Evolutionary conservation across 1,139 yeast species (phyloP).

Genomic region (Groenewaldozyma auringiensis): DNA sequence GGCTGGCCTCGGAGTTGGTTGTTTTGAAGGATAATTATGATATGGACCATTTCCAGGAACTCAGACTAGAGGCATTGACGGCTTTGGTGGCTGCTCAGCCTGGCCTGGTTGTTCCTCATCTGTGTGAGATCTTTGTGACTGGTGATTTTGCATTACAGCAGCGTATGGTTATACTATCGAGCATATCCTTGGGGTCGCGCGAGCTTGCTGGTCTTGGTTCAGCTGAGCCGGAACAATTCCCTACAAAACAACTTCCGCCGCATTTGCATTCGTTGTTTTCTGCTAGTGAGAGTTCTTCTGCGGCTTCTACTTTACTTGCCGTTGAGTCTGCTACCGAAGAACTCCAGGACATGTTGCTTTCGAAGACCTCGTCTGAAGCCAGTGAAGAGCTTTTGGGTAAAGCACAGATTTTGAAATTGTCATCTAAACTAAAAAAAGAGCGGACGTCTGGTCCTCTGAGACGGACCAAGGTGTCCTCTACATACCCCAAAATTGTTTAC

Average conservation of each 20-base stretch:
- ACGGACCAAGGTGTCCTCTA: slow-evolving; percentile 15
- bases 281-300: not conserved
- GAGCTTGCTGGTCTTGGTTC: slow-evolving; percentile 48
- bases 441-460: slow-evolving; percentile 18
- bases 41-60: slow-evolving; percentile 43
- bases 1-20: slow-evolving; percentile 40
- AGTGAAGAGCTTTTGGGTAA: slow-evolving; percentile 8
- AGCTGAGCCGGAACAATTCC: slow-evolving; percentile 24
- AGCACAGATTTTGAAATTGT: slow-evolving; percentile 41
- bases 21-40: slow-evolving; percentile 45
- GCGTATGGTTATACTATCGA: slow-evolving; percentile 47
- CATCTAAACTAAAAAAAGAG: slow-evolving; percentile 34
- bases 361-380: not conserved
- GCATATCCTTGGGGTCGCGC: slow-evolving; percentile 46
- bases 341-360: slow-evolving; percentile 9
- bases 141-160: slow-evolving; percentile 67
- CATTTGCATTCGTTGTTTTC: slow-evolving; percentile 35
- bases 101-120: slow-evolving; percentile 31
- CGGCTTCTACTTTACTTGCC: not conserved
- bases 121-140: slow-evolving; percentile 39
- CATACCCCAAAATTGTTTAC: slow-evolving; percentile 43
- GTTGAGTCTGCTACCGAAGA: slow-evolving; percentile 7
- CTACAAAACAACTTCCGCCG: slow-evolving; percentile 43
- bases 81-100: slow-evolving; percentile 49
- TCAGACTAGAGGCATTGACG: slow-evolving; percentile 44